Evolutionary conservation across 192 early-diverging fungal species (phyloP), one percentile per base, ranked within the genome.

Genomic region (Umbelopsis ramanniana): DNA sequence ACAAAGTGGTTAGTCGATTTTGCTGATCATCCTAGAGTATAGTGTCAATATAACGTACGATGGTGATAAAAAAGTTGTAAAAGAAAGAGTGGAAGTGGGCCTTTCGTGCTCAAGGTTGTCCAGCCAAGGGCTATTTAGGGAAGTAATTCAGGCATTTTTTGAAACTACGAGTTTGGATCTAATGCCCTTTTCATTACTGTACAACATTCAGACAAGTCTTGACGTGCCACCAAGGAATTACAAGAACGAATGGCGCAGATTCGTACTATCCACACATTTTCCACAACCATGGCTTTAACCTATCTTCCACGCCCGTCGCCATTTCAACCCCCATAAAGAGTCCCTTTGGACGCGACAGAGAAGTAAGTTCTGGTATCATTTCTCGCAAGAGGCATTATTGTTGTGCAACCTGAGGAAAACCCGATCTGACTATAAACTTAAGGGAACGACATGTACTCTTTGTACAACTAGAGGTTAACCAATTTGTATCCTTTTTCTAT

Each of bases 401-500:
- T 21, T 50, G 48, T 50, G 48, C 48, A n/a, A 50, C 48, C 48
- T 50, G 15, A 50, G n/a, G 48, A 48, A 48, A n/a, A 48, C n/a
- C 11, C 19, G 48, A 21, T 50, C 48, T 50, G 48, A 50, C 48
- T 50, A 50, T 50, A 0, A 50, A 50, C 48, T 50, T 21, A 4
- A 43, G 40, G 11, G 40, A 11, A 43, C 40, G 40, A 29, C 40
- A 43, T 50, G 11, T 21, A n/a, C 6, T 19, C 15, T 50, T 50
- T 50, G 48, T 50, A 50, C 48, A 17, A 50, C 48, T 50, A n/a
- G 17, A 17, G 15, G 48, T 50, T 19, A 11, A 11, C 11, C 48
- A 50, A 50, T 6, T n/a, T 50, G 48, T 50, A n/a, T 1, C 17
- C 19, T 17, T 50, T 50, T 50, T 50, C 19, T 50, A 50, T 50